Evolutionary conservation across 2,329 filamentous ascomycete genomes (phyloP).

Genomic region (Chalara sp.): DNA sequence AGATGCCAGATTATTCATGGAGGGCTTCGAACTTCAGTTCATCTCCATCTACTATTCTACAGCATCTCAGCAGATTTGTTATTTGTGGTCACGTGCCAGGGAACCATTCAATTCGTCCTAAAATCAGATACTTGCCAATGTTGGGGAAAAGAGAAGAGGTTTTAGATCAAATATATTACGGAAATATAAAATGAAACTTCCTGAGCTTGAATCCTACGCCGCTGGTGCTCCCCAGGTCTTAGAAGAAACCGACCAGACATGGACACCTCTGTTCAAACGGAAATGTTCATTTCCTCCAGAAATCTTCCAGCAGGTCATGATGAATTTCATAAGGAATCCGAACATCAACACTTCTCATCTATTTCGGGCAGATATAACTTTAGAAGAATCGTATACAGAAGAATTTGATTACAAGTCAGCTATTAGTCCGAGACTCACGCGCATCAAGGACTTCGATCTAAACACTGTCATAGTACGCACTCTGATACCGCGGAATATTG

Average conservation of each 20-base stretch:
- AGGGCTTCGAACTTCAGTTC: too few relatives aligned
- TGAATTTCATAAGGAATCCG: slow-evolving; percentile 70
- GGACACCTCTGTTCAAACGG: slow-evolving; percentile 49
- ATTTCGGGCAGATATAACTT: slow-evolving; percentile 70
- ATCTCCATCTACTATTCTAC: too few relatives aligned
- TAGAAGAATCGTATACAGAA: slow-evolving; percentile 37
- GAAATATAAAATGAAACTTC: too few relatives aligned
- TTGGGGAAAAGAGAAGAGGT: too few relatives aligned
- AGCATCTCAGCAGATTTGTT: too few relatives aligned
- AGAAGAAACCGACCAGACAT: slow-evolving; percentile 32
- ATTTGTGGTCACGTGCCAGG: too few relatives aligned
- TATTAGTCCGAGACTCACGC: slow-evolving; percentile 32
- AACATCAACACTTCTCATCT: slow-evolving; percentile 75
- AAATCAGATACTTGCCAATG: too few relatives aligned
- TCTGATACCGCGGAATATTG: slow-evolving; percentile 75
- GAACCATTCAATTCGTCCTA: too few relatives aligned
- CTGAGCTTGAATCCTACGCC: slow-evolving; percentile 10
- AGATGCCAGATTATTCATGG: too few relatives aligned
- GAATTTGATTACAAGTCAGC: slow-evolving; percentile 23
- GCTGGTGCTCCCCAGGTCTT: slow-evolving; percentile 31
- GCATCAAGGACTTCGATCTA: slow-evolving; percentile 40
- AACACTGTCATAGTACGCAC: slow-evolving; percentile 65
- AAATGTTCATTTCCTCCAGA: slow-evolving; percentile 55
- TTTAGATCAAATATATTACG: too few relatives aligned
- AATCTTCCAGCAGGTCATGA: slow-evolving; percentile 61